Percentiles rank a stretch among this genome's conserved stretches.
phyloP scores from a whole-genome alignment of 306 rosid genomes.

The Acmispon strigosus region DNA sequence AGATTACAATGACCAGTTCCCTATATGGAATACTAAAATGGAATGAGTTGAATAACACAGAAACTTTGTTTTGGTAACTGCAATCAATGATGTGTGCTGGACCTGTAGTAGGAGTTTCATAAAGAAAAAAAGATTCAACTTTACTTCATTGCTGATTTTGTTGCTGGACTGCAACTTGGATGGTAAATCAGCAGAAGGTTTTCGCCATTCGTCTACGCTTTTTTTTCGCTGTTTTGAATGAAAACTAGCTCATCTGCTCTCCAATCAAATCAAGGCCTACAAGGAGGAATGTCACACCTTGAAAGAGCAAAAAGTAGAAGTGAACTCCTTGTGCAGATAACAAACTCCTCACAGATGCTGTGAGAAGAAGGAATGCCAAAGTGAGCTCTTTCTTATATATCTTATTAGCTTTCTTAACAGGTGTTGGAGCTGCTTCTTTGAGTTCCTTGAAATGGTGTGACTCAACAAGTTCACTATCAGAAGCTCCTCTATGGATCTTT shows the following conservation, averaged over 20 bases:
- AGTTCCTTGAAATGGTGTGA: slow-evolving; percentile 43
- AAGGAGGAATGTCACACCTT: slow-evolving; percentile 89
- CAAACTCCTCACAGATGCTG: slow-evolving; percentile 82
- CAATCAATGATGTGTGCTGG: slow-evolving; percentile 13
- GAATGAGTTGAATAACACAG: slow-evolving; percentile 18
- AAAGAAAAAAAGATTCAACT: slow-evolving; percentile 3
- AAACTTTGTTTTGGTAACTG: slow-evolving; percentile 23
- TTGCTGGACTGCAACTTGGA: slow-evolving; percentile 12
- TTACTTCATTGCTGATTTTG: slow-evolving; percentile 19
- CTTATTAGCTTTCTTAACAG: slow-evolving; percentile 62
- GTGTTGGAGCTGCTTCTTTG: slow-evolving; percentile 36
- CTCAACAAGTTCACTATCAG: slow-evolving; percentile 68
- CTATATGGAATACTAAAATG: slow-evolving; percentile 26
- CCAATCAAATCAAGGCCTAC: slow-evolving; percentile 97
- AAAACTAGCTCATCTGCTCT: slow-evolving; percentile 67
- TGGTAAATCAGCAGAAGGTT: not conserved
- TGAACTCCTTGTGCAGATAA: slow-evolving; percentile 93
- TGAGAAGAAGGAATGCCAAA: slow-evolving; percentile 80
- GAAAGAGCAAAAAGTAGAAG: slow-evolving; percentile 91
- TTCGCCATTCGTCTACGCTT: slow-evolving; percentile 1
- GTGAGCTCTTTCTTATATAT: slow-evolving; percentile 78
- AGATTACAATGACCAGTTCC: slow-evolving; percentile 44
- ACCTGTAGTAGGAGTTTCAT: slow-evolving; percentile 22
- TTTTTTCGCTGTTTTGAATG: slow-evolving; percentile 7
- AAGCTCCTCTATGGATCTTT: slow-evolving; percentile 58